Percentiles rank a stretch among this genome's conserved stretches.
These are phyloP conservation scores for Scutellaria minor DNA, from an alignment of 257 asterid species.

Conservation along the genomic window DNA sequence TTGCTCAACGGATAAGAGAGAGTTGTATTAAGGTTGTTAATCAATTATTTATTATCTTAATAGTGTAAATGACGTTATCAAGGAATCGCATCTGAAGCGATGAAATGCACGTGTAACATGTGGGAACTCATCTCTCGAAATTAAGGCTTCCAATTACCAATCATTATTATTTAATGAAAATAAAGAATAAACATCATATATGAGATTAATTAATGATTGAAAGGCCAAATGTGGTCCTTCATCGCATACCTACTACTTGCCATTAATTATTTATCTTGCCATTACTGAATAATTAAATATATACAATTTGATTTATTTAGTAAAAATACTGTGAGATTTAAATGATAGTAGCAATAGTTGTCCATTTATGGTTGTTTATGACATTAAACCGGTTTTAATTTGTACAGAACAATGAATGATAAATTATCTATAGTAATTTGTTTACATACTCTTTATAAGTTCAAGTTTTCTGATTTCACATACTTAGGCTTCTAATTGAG, in stretches of 20 bases:
- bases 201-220: constrained; percentile 26
- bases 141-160: background rate
- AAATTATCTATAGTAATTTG: background rate
- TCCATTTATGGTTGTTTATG: background rate
- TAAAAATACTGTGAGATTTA: background rate
- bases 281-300: background rate
- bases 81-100: constrained; percentile 43
- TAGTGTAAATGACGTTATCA: constrained; percentile 41
- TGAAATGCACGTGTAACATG: constrained; percentile 52
- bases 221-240: constrained; percentile 33
- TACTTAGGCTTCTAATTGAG: too few relatives aligned
- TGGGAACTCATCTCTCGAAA: constrained; percentile 27
- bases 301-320: constrained; percentile 11
- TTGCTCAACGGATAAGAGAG: constrained; percentile 51
- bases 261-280: background rate
- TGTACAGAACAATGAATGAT: background rate
- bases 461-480: too few relatives aligned
- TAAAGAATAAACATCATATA: background rate
- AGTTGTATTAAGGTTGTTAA: constrained; percentile 37
- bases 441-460: background rate
- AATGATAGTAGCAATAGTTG: background rate
- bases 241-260: constrained; percentile 32
- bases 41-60: constrained; percentile 2
- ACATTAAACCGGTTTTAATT: background rate
- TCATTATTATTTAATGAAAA: background rate